Conservation (phyloP, 1,284 basidiomycete species). For the Cutaneotrichosporon cavernicola region DNA sequence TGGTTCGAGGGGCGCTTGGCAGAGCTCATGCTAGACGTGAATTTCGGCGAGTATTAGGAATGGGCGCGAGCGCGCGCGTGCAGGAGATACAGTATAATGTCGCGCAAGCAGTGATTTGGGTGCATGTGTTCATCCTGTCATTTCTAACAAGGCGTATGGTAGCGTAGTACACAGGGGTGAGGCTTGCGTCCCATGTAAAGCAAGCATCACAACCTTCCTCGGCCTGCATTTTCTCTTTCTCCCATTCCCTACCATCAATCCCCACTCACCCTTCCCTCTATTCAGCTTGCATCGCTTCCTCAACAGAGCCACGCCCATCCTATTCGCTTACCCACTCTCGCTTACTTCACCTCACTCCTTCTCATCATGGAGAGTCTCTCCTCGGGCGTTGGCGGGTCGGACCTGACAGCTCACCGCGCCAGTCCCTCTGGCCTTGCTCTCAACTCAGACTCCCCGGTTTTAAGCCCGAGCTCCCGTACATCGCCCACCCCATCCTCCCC, state of each 20-base stretch:
- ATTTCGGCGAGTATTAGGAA: conserved; percentile 78
- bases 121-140: background rate
- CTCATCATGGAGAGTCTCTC: background rate
- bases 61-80: background rate
- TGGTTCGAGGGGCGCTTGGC: conserved; percentile 11
- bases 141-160: background rate
- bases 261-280: background rate
- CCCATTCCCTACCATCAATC: background rate
- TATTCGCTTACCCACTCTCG: background rate
- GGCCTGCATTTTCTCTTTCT: background rate
- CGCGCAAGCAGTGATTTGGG: background rate
- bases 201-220: background rate
- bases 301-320: background rate
- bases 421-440: background rate
- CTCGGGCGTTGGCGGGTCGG: background rate
- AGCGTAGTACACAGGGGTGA: background rate
- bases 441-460: background rate
- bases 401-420: background rate
- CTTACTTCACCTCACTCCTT: background rate
- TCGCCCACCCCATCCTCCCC: background rate
- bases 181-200: background rate
- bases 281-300: background rate
- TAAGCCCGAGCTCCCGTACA: background rate
- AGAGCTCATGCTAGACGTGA: conserved; percentile 45
- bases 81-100: background rate